phyloP scores from a whole-genome alignment of 495 filamentous ascomycete genomes.

The Daldinia concentrica region DNA sequence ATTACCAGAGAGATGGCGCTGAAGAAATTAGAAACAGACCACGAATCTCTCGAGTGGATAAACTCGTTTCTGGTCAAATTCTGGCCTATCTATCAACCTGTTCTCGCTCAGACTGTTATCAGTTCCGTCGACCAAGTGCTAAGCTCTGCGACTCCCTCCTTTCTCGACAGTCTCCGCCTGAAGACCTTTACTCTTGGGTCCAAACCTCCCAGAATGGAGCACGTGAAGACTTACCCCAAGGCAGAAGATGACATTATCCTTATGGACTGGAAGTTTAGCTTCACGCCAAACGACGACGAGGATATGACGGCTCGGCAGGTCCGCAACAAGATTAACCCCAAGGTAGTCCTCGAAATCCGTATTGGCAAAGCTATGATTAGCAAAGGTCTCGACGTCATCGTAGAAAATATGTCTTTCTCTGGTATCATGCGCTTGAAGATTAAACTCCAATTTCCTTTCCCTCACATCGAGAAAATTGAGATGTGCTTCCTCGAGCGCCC shows the following conservation, averaged over 20 bases:
- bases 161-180: slow-evolving; percentile 91
- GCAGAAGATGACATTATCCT: slow-evolving; percentile 93
- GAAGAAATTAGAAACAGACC: slow-evolving; percentile 87
- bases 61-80: slow-evolving; percentile 99
- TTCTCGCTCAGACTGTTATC: slow-evolving; percentile 91
- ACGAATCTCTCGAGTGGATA: slow-evolving; percentile 97
- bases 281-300: slow-evolving; percentile 91
- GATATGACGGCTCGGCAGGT: slow-evolving; percentile 91
- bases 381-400: slow-evolving; percentile 96
- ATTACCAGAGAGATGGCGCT: slow-evolving; percentile 92
- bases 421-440: slow-evolving; percentile 96
- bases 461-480: slow-evolving; percentile 91
- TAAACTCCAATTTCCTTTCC: slow-evolving; percentile 95
- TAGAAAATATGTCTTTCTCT: slow-evolving; percentile 95
- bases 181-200: slow-evolving; percentile 91
- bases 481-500: slow-evolving; percentile 81
- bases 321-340: slow-evolving; percentile 96
- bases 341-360: slow-evolving; percentile 91
- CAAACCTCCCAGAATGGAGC: slow-evolving; percentile 94
- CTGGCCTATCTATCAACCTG: slow-evolving; percentile 97
- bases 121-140: slow-evolving; percentile 94
- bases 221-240: slow-evolving; percentile 97
- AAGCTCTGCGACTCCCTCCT: slow-evolving; percentile 87
- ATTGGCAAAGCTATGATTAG: slow-evolving; percentile 94
- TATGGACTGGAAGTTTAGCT: slow-evolving; percentile 99